Base-by-base conservation (phyloP, 306 rosid genomes). In the Mimosa pudica region DNA sequence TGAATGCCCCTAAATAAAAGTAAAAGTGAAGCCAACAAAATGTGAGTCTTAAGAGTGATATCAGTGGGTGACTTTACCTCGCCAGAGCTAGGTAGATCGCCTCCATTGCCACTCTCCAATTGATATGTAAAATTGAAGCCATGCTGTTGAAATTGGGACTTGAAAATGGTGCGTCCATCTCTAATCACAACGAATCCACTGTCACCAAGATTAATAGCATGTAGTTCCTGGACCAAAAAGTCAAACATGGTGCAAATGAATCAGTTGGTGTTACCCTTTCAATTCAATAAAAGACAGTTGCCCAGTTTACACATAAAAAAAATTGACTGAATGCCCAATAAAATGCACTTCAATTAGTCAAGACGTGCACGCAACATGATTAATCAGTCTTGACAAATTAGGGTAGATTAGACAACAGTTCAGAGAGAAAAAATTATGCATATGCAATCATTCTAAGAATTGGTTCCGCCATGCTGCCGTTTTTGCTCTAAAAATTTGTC, bases 11-110 rank as follows among this genome's bases (percentile, higher is more conserved):
- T n/a, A 71, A 24, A 61, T 24, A 62, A 44, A 42, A 2, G 48
- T 52, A 24, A 46, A 66, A 46, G 42, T 63, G 71, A 78, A 60
- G 70, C 77, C 69, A 38, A 77, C 49, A 10, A 62, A 51, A 47
- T 64, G 35, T 51, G 20, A 70, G 48, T 51, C 71, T 62, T 62
- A 75, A 48, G 41, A 58, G 62, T 44, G 63, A 65, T 54, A 24
- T 38, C 45, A 49, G 73, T 35, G 73, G 66, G 66, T 67, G 75
- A 68, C 80, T 82, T 75, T 75, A 96, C 99, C 92, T 96, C 90
- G 20, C 97, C 98, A 45, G 98, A 91, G 92, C 93, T 83, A 44
- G 99, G 99, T 70, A 84, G 89, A 85, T 96, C 99, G 70, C 89
- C 93, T 62, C 86, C 84, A 38, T 82, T 83, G 73, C 99, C 98